Evolutionary conservation across 495 filamentous ascomycete species (phyloP).

Genomic region (Darksidea phi): DNA sequence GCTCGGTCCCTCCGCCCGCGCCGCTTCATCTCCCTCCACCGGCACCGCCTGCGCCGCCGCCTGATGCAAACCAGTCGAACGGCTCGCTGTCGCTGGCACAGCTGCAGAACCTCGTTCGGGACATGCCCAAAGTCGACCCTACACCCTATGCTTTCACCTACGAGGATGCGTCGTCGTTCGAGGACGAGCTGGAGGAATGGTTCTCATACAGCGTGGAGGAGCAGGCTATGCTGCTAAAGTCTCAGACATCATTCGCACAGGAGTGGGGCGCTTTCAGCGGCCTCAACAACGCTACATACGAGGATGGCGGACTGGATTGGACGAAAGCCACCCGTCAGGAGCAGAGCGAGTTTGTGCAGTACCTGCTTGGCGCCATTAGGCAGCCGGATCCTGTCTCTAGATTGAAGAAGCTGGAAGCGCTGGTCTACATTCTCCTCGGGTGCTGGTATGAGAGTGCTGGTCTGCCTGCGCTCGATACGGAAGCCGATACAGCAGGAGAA

Average conservation of each 20-base stretch:
- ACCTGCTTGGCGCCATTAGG: slow-evolving; percentile 16
- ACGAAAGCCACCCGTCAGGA: slow-evolving; percentile 46
- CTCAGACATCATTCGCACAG: slow-evolving; percentile 69
- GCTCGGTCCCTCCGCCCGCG: slow-evolving; percentile 49
- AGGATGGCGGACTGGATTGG: slow-evolving; percentile 49
- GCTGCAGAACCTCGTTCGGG: slow-evolving; percentile 73
- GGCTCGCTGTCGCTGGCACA: slow-evolving; percentile 84
- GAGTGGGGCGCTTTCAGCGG: slow-evolving; percentile 56
- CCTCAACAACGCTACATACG: slow-evolving; percentile 40
- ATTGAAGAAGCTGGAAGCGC: slow-evolving; percentile 61
- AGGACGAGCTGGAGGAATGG: slow-evolving; percentile 94
- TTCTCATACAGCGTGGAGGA: slow-evolving; percentile 86
- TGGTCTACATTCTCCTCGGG: slow-evolving; percentile 76
- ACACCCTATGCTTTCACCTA: slow-evolving; percentile 94
- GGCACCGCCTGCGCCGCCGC: slow-evolving; percentile 54
- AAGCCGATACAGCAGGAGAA: slow-evolving; percentile 3
- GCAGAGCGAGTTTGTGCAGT: slow-evolving; percentile 39
- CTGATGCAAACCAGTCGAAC: slow-evolving; percentile 50
- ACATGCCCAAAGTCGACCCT: slow-evolving; percentile 74
- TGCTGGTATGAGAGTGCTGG: slow-evolving; percentile 75
- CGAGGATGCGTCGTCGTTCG: slow-evolving; percentile 72
- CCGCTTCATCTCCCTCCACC: slow-evolving; percentile 61
- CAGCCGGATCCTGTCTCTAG: slow-evolving; percentile 27
- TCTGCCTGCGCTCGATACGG: slow-evolving; percentile 1
- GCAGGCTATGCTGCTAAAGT: slow-evolving; percentile 61